phyloP scores from a whole-genome alignment of 345 rosid species.

The Mangifera indica region DNA sequence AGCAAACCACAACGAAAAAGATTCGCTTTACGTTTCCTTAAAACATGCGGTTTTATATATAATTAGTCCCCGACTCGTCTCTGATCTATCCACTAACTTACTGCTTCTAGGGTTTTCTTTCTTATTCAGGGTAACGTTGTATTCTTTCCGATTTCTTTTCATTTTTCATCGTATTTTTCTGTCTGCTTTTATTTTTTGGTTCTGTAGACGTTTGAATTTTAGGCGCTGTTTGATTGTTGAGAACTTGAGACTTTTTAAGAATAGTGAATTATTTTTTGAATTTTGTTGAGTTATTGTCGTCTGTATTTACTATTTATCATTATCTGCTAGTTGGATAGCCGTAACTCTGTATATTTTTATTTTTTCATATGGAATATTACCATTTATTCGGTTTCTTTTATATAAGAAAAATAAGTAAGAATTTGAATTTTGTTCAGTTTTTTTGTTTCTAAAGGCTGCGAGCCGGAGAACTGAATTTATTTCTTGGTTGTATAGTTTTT shows the following conservation, averaged over 20 bases:
- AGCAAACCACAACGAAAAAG: background rate
- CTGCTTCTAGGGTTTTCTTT: background rate
- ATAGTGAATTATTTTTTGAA: background rate
- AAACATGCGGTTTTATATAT: slow-evolving; percentile 4
- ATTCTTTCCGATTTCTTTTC: background rate
- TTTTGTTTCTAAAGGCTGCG: background rate
- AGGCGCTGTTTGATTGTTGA: background rate
- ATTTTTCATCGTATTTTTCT: background rate
- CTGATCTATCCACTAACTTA: slow-evolving; percentile 19
- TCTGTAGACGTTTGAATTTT: background rate
- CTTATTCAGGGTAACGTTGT: background rate
- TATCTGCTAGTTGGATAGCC: background rate
- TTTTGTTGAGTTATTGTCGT: too few relatives aligned
- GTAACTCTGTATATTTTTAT: background rate
- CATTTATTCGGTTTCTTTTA: background rate
- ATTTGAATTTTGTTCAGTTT: background rate
- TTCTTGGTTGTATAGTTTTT: background rate
- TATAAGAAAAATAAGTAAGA: background rate
- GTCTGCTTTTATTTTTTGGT: background rate
- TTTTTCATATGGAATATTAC: background rate
- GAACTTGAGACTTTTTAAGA: background rate
- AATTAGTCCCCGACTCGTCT: slow-evolving; percentile 21
- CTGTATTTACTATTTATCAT: too few relatives aligned
- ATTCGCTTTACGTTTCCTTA: background rate
- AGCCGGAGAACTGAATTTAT: background rate